Evolutionary conservation across 805 yeast genomes (phyloP), one percentile per base, ranked within the genome.

Genomic region (Kluyveromyces aestuarii): DNA sequence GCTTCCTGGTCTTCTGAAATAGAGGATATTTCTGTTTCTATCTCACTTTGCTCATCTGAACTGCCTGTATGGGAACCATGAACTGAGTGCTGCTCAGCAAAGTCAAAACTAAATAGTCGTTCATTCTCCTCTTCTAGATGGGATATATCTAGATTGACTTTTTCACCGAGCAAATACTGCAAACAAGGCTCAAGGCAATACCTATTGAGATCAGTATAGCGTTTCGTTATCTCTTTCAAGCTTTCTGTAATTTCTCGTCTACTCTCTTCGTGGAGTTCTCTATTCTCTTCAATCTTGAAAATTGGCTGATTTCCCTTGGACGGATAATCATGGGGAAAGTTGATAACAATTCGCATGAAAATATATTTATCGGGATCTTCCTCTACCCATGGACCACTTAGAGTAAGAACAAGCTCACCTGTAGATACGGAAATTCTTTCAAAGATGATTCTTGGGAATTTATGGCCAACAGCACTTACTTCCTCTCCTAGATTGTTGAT

Each of bases 401-500:
- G 65, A n/a, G 95, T 81, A 11, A 93, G 64, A 2, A 81, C 79
- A 48, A 90, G 69, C 30, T 75, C 80, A 39, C 98, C 96, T 0
- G 95, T 84, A 0, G 95, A 80, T 0, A 91, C 95, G 2, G 93
- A 82, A 6, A 93, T 89, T 55, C 81, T 81, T 60, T 91, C 98
- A 63, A 93, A 89, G 1, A 82, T 70, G 2, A 93, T 76, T 55
- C 84, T 87, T 1, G 96, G 96, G 61, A 90, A 89, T 56, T 86
- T 87, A 56, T 84, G 89, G 2, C 96, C 95, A 7, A 89, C 88
- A 16, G 79, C 72, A 53, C 95, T 84, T 1, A 93, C 89, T 64
- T 91, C 99, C 64, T 90, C 96, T 7, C 96, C 96, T 25, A 91
- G 66, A 59, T 87, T 88, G 21, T 82, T 78, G 3, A 79, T 75